These are phyloP conservation scores for Aspergillus sp. DNA, from an alignment of 2,329 filamentous ascomycete species.

Conservation along the genomic window DNA sequence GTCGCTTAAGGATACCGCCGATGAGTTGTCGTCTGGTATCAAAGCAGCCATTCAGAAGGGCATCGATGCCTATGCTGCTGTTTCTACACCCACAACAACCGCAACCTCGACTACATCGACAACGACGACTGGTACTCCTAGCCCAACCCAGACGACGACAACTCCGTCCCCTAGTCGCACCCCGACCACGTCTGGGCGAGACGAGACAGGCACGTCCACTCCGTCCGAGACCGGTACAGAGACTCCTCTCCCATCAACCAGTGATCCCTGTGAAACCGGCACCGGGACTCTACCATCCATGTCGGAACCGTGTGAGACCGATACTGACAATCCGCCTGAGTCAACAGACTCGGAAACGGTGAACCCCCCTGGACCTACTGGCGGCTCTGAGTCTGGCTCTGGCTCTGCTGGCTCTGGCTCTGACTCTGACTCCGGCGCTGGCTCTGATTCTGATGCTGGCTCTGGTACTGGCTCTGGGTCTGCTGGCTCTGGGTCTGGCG, in stretches of 20 bases:
- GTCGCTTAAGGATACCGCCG: slow-evolving; percentile 19
- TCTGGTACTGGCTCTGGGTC: too few species aligned
- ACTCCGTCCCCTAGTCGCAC: not conserved
- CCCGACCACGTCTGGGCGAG: not conserved
- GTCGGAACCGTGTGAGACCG: not conserved
- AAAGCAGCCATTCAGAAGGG: slow-evolving; percentile 29
- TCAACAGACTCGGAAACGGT: not conserved
- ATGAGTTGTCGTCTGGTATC: slow-evolving; percentile 24
- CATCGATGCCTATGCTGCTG: slow-evolving; percentile 17
- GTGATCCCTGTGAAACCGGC: not conserved
- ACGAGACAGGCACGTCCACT: not conserved
- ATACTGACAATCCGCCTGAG: not conserved
- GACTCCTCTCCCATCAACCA: not conserved
- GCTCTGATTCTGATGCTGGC: too few species aligned
- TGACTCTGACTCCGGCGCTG: too few species aligned
- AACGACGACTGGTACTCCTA: not conserved
- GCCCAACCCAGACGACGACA: not conserved
- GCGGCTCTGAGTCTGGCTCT: too few species aligned
- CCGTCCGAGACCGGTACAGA: not conserved
- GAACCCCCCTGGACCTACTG: not conserved
- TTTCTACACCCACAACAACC: slow-evolving; percentile 4
- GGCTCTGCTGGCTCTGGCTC: not conserved
- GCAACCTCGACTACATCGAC: not conserved
- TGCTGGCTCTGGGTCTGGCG: too few species aligned
- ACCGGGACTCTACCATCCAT: not conserved